A percentile compares a stretch with the other conserved stretches of the same genome.
These are phyloP conservation scores for Salix viminalis DNA, from an alignment of 345 rosid genomes.

Conservation along the genomic window DNA sequence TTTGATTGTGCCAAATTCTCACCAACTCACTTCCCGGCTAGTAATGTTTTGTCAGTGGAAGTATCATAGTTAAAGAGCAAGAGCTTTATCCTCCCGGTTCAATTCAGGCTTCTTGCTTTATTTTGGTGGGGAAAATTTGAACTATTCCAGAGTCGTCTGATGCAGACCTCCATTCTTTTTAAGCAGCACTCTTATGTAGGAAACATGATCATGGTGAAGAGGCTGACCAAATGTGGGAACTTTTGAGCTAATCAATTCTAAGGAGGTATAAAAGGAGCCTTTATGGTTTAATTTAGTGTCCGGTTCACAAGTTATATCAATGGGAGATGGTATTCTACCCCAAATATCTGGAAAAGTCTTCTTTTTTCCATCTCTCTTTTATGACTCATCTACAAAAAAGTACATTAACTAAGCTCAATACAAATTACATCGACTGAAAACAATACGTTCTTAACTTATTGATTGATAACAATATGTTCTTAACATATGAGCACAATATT, in stretches of 20 bases:
- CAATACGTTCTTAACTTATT: too few relatives aligned
- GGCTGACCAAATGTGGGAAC: slow-evolving; percentile 31
- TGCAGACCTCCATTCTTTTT: slow-evolving; percentile 31
- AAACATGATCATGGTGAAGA: slow-evolving; percentile 29
- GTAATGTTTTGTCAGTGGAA: background rate
- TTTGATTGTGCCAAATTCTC: background rate
- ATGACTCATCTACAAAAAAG: background rate
- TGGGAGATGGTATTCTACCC: slow-evolving; percentile 1
- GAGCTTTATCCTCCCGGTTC: slow-evolving; percentile 5
- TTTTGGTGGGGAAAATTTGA: slow-evolving; percentile 17
- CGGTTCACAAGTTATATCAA: slow-evolving; percentile 4
- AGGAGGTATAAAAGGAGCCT: slow-evolving; percentile 32
- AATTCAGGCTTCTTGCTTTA: slow-evolving; percentile 7
- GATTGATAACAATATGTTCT: too few relatives aligned
- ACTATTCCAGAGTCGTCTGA: slow-evolving; percentile 25
- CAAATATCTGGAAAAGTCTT: background rate
- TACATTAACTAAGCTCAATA: background rate
- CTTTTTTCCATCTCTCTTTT: background rate
- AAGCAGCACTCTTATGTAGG: slow-evolving; percentile 30
- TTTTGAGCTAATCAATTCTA: slow-evolving; percentile 36
- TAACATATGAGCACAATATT: background rate
- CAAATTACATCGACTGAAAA: too few relatives aligned
- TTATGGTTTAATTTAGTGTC: slow-evolving; percentile 8
- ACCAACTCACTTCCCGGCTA: background rate
- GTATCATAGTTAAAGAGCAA: background rate